Evolutionary conservation across 2,329 filamentous ascomycete species (phyloP), one percentile per base, ranked within the genome.

Genomic region (Ascochyta viciae-villosae): DNA sequence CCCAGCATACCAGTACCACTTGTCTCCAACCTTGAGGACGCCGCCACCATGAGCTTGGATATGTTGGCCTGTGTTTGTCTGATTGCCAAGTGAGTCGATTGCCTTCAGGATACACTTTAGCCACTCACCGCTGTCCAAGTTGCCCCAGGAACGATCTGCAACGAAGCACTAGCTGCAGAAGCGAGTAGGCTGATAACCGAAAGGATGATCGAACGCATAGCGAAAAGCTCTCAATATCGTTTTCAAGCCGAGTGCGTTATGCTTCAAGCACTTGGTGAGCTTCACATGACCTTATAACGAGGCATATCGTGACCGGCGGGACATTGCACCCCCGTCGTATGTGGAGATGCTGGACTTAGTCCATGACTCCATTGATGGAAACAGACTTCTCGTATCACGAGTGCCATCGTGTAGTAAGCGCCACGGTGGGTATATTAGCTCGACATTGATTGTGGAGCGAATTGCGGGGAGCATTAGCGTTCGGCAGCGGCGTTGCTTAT

Each of bases 21-120:
- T 83, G 9, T 77, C 78, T 39, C 80, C 78, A 1, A 84, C 83
- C 62, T 84, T 77, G 65, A 88, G 82, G n/a, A 89, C 78, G 37
- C 86, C 86, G 1, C 83, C 85, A 1, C 87, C 87, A 64, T 89
- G 87, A 0, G 87, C 87, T 76, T 89, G 86, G 3, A 90, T 77
- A 61, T 87, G 85, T 29, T 82, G 79, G 6, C 81, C 82, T 44
- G 68, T 77, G 77, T 75, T 75, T 15, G 66, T 71, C 74, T 75
- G 19, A 6, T 37, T 44, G 12, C 15, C 6, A 19, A 16, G 13
- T 67, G 26, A 66, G 57, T 47, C 1, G 10, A 19, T 10, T 31
- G 1, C 23, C 26, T 27, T 10, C n/a, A 8, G 26, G 10, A 7
- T 6, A 13, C 1, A 9, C 27, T 9, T 19, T 12, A 4, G 23